phyloP scores from a whole-genome alignment of 2,329 filamentous ascomycete genomes.

The Ceratocystis alfenasii region DNA sequence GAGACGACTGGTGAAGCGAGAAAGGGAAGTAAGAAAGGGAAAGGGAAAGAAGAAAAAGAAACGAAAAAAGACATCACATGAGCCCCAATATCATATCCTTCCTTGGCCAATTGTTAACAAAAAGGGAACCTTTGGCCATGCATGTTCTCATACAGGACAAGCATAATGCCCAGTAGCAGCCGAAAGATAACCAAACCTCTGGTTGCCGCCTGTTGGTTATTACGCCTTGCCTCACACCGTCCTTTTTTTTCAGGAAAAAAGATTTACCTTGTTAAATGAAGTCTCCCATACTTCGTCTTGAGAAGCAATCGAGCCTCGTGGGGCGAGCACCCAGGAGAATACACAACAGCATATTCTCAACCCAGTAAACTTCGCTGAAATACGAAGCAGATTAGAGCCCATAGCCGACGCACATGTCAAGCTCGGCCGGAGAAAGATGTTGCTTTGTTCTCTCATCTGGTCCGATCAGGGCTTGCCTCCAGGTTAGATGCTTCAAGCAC shows the following conservation, averaged over 20 bases:
- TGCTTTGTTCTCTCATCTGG: conserved; percentile 1
- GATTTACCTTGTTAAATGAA: conserved; percentile 4
- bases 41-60: neutral
- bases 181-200: neutral
- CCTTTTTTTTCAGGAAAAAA: neutral
- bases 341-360: neutral
- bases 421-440: neutral
- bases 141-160: neutral
- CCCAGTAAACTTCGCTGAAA: neutral
- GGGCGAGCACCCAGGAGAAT: neutral
- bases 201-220: neutral
- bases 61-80: conserved; percentile 2
- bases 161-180: neutral
- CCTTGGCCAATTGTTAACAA: neutral
- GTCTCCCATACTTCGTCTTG: neutral
- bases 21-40: neutral
- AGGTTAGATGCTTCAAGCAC: neutral
- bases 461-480: neutral
- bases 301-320: neutral
- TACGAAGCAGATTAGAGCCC: neutral
- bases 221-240: neutral
- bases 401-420: neutral
- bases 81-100: conserved; percentile 10
- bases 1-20: neutral
- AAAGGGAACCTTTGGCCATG: neutral